Evolutionary conservation across 2,329 filamentous ascomycete species (phyloP), one percentile per base, ranked within the genome.

Genomic region (Nigrospora osmanthi): DNA sequence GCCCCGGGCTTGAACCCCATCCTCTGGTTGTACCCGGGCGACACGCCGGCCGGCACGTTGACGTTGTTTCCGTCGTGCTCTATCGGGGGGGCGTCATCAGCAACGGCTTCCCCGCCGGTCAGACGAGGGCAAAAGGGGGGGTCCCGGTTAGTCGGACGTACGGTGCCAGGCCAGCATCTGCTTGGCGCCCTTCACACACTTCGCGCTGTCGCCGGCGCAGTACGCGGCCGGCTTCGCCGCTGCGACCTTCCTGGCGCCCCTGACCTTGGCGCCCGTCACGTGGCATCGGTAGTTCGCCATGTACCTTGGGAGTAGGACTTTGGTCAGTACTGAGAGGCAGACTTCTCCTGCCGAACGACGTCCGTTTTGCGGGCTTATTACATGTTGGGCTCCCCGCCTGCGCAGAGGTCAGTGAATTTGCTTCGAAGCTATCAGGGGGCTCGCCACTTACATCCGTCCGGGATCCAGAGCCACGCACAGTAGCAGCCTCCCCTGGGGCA

Each of bases 261-360:
- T n/a, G 23, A 54, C 60, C 35, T 59, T 64, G 15, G 62, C 65
- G 17, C 62, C 62, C 1, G 67, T 71, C 36, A 75, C 69, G 14
- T 67, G 70, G 58, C 72, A 76, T 37, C 67, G 68, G 53, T 68
- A 69, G 40, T 68, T 70, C 46, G 71, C 65, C 72, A 75, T 75
- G 50, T 75, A n/a, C n/a, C n/a, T n/a, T n/a, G n/a, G n/a, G n/a
- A n/a, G n/a, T n/a, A n/a, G n/a, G n/a, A n/a, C n/a, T n/a, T n/a
- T n/a, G n/a, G n/a, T n/a, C n/a, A n/a, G n/a, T n/a, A n/a, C n/a
- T n/a, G n/a, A n/a, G n/a, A n/a, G n/a, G n/a, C n/a, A 61, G 56
- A 38, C 10, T 10, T 6, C 23, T 6, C 23, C 7, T 28, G 23
- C 5, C 2, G 23, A 7, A 4, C n/a, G n/a, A n/a, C n/a, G n/a